phyloP scores from a whole-genome alignment of 805 yeast genomes.

The Wickerhamomyces chambardii region DNA sequence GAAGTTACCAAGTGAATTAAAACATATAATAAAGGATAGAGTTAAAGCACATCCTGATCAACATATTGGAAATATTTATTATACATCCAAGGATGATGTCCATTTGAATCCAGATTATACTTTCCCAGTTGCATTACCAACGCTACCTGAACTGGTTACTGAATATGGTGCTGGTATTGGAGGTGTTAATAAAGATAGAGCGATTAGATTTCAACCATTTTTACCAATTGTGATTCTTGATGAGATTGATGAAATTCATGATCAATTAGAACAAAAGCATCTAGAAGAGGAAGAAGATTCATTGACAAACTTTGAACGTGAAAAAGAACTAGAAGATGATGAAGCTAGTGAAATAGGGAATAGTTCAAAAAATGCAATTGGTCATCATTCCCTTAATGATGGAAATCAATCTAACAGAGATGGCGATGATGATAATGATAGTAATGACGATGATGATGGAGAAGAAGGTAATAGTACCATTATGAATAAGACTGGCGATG shows the following conservation, averaged over 20 bases:
- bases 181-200: conserved; percentile 43
- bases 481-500: conserved; percentile 28
- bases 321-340: conserved; percentile 17
- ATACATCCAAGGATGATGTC: conserved; percentile 16
- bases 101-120: conserved; percentile 44
- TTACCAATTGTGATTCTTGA: conserved; percentile 66
- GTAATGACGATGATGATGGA: conserved; percentile 8
- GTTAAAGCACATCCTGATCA: conserved; percentile 7
- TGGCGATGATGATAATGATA: conserved; percentile 6
- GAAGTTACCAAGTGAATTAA: conserved; percentile 37
- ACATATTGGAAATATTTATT: conserved; percentile 7
- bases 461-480: conserved; percentile 5
- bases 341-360: conserved; percentile 5
- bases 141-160: conserved; percentile 60
- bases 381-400: conserved; percentile 7
- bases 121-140: conserved; percentile 60
- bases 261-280: conserved; percentile 17
- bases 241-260: conserved; percentile 59
- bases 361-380: no score
- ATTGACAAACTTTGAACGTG: conserved; percentile 8
- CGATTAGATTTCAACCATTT: conserved; percentile 58
- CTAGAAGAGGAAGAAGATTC: conserved; percentile 17
- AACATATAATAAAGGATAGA: conserved; percentile 5
- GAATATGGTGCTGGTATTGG: conserved; percentile 74
- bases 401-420: conserved; percentile 5